Conservation (phyloP, 176 grass and related monocot species). For the Zizania latifolia region DNA sequence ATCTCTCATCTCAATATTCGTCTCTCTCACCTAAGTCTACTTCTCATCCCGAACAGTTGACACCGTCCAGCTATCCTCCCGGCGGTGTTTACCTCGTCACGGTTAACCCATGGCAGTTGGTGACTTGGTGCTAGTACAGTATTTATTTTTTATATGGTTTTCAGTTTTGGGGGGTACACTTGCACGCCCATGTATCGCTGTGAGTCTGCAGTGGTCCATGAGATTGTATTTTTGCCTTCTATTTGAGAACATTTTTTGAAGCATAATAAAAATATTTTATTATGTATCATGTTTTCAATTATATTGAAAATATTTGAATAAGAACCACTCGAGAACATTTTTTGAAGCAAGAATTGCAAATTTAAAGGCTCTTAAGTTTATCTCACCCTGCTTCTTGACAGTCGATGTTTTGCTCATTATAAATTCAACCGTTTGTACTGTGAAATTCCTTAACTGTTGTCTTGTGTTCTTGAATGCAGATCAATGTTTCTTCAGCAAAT, state of each 20-base stretch:
- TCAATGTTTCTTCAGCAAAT: slow-evolving; percentile 56
- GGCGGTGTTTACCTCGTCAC: too few relatives aligned
- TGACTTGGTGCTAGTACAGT: too few relatives aligned
- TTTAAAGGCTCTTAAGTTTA: slow-evolving; percentile 22
- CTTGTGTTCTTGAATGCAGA: slow-evolving; percentile 23
- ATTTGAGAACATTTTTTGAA: too few relatives aligned
- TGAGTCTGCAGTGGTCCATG: too few relatives aligned
- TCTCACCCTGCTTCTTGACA: not conserved
- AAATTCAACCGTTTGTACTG: not conserved
- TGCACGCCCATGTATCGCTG: too few relatives aligned
- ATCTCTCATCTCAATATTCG: too few relatives aligned
- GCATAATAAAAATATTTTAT: not conserved
- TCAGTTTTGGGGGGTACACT: too few relatives aligned
- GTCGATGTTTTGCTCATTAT: not conserved
- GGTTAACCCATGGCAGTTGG: too few relatives aligned
- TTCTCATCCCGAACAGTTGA: too few relatives aligned
- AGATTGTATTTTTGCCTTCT: not conserved
- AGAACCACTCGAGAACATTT: slow-evolving; percentile 10
- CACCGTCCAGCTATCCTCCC: too few relatives aligned
- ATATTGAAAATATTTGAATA: slow-evolving; percentile 15
- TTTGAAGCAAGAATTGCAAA: slow-evolving; percentile 10
- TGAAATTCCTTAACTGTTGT: slow-evolving; percentile 4
- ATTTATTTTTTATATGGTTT: too few relatives aligned
- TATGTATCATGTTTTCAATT: not conserved
- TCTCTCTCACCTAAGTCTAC: too few relatives aligned